These are phyloP conservation scores for Rhizopogon vesiculosus DNA, from an alignment of 768 basidiomycete species.

Conservation along the genomic window DNA sequence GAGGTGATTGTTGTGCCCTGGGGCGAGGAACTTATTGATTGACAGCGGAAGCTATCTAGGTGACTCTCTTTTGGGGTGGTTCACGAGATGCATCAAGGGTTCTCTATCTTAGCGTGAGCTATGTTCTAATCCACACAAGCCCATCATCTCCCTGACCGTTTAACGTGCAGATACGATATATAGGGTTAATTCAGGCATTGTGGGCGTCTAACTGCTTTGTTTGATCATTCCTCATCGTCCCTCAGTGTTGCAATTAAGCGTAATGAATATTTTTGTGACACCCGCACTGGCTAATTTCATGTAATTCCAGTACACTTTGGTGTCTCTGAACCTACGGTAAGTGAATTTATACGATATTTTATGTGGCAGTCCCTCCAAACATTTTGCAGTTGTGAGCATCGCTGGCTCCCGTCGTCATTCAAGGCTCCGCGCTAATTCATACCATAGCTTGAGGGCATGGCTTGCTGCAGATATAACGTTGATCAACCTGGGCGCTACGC, in stretches of 20 bases:
- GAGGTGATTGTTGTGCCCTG: background rate
- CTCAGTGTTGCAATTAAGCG: background rate
- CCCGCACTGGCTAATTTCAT: background rate
- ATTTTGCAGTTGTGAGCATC: conserved; percentile 3
- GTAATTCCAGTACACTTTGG: background rate
- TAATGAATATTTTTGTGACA: background rate
- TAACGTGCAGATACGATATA: conserved; percentile 6
- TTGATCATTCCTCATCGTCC: background rate
- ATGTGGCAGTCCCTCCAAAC: background rate
- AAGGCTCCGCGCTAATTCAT: background rate
- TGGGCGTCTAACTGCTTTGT: background rate
- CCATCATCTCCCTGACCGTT: too few relatives aligned
- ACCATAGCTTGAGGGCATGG: background rate
- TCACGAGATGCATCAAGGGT: conserved; percentile 2
- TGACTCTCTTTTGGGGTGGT: conserved; percentile 5
- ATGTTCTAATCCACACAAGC: background rate
- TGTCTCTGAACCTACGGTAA: background rate
- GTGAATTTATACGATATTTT: background rate
- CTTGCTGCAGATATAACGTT: background rate
- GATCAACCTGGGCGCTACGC: background rate
- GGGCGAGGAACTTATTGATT: background rate
- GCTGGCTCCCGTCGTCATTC: background rate
- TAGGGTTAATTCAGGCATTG: background rate
- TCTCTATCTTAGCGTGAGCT: conserved; percentile 6
- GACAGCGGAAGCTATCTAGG: background rate